phyloP scores from a whole-genome alignment of 495 filamentous ascomycete genomes.

The Aspergillus cristatus region DNA sequence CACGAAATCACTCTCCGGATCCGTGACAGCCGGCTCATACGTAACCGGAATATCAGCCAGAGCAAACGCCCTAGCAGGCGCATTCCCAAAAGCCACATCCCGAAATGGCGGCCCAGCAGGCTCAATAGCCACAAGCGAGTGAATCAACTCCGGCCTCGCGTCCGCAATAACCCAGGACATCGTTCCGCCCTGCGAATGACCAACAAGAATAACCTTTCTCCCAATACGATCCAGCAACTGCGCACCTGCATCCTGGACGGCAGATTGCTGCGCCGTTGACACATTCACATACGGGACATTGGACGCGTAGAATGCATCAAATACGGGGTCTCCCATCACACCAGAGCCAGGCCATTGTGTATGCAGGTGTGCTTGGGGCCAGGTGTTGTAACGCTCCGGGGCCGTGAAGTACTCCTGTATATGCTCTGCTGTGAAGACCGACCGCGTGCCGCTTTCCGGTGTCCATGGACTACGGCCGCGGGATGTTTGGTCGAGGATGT shows the following conservation, averaged over 20 bases:
- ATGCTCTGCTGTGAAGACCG: slow-evolving; percentile 21
- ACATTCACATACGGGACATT: slow-evolving; percentile 31
- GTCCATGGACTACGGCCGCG: slow-evolving; percentile 33
- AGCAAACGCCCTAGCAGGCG: slow-evolving; percentile 28
- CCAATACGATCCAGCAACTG: slow-evolving; percentile 41
- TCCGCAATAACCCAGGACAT: slow-evolving; percentile 43
- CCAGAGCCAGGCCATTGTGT: slow-evolving; percentile 43
- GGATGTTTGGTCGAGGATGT: slow-evolving; percentile 35
- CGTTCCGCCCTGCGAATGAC: slow-evolving; percentile 45
- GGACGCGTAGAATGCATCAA: slow-evolving; percentile 38
- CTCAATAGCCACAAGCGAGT: slow-evolving; percentile 42
- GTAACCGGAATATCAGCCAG: slow-evolving; percentile 40
- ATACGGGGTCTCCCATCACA: slow-evolving; percentile 29
- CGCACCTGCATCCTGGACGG: slow-evolving; percentile 34
- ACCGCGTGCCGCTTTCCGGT: slow-evolving; percentile 18
- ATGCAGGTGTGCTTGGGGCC: slow-evolving; percentile 36
- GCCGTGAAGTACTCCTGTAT: slow-evolving; percentile 34
- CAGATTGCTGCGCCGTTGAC: slow-evolving; percentile 27
- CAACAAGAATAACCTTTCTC: slow-evolving; percentile 34
- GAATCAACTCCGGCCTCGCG: slow-evolving; percentile 33
- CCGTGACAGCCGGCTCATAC: slow-evolving; percentile 35
- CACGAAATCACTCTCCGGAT: slow-evolving; percentile 16
- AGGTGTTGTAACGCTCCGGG: slow-evolving; percentile 22
- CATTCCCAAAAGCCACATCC: slow-evolving; percentile 18
- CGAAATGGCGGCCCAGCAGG: slow-evolving; percentile 45